These are phyloP conservation scores for Starmera dryadoides DNA, from an alignment of 805 yeast genomes.

Conservation along the genomic window DNA sequence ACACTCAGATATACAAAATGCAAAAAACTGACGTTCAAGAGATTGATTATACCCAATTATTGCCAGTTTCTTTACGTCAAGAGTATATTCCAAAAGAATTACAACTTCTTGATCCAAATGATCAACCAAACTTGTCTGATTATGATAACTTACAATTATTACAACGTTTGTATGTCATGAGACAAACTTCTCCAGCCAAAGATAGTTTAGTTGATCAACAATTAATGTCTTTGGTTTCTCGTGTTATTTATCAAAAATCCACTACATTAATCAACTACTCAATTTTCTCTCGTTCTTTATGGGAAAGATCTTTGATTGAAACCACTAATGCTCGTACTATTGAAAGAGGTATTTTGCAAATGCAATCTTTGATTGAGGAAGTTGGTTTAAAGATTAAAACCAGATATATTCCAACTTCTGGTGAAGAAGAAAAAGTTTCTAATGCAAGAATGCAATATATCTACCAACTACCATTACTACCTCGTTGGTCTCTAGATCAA, in stretches of 20 bases:
- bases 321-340: constrained; percentile 76
- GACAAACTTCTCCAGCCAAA: constrained; percentile 65
- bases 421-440: constrained; percentile 19
- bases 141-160: constrained; percentile 71
- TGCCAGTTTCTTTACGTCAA: constrained; percentile 57
- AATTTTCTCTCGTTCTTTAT: constrained; percentile 70
- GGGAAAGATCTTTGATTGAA: constrained; percentile 87
- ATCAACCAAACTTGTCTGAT: constrained; percentile 66
- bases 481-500: constrained; percentile 81
- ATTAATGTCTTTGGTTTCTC: constrained; percentile 62
- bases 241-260: constrained; percentile 54
- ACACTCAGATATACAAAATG: constrained; percentile 30
- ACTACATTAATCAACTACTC: constrained; percentile 55
- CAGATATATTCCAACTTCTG: constrained; percentile 41
- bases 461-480: constrained; percentile 68
- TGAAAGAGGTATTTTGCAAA: constrained; percentile 89
- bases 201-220: constrained; percentile 76
- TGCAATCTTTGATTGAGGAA: constrained; percentile 88
- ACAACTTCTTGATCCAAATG: constrained; percentile 62
- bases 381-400: constrained; percentile 61
- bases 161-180: constrained; percentile 54
- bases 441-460: constrained; percentile 59
- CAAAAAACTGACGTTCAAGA: constrained; percentile 31
- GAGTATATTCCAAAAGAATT: constrained; percentile 56
- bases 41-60: constrained; percentile 32